Conservation (phyloP, 495 filamentous ascomycete species). For the Daldinia childiae region DNA sequence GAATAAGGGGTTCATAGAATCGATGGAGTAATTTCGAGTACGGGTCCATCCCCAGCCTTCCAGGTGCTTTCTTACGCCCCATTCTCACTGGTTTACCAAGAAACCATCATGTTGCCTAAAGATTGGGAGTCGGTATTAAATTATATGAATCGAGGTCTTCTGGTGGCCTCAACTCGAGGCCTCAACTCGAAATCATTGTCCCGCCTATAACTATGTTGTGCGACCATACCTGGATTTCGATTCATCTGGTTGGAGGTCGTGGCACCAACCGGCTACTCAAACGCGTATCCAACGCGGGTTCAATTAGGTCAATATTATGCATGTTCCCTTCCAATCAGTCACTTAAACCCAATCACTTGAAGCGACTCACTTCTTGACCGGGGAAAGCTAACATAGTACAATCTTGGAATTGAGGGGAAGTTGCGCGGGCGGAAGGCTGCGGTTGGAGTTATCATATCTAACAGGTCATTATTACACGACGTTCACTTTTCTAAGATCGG, state of each 20-base stretch:
- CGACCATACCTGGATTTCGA: background rate
- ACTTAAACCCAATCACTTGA: background rate
- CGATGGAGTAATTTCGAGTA: constrained; percentile 39
- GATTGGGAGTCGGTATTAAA: background rate
- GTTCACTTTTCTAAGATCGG: background rate
- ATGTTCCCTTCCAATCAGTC: background rate
- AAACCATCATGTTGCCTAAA: background rate
- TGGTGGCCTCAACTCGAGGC: background rate
- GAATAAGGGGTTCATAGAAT: constrained; percentile 50
- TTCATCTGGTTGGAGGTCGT: background rate
- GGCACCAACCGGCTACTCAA: background rate
- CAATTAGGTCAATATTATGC: background rate
- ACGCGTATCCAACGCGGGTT: background rate
- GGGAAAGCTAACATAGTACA: background rate
- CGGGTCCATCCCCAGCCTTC: constrained; percentile 7
- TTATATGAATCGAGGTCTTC: background rate
- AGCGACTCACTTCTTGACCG: background rate
- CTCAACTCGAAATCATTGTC: background rate
- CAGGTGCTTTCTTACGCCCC: background rate
- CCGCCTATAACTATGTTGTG: background rate
- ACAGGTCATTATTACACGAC: background rate
- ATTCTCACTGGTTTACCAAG: background rate
- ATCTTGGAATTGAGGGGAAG: background rate
- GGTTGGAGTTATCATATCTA: background rate
- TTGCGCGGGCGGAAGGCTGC: background rate